These are phyloP conservation scores for Talaromyces funiculosus DNA, from an alignment of 2,329 filamentous ascomycete genomes.

Conservation along the genomic window DNA sequence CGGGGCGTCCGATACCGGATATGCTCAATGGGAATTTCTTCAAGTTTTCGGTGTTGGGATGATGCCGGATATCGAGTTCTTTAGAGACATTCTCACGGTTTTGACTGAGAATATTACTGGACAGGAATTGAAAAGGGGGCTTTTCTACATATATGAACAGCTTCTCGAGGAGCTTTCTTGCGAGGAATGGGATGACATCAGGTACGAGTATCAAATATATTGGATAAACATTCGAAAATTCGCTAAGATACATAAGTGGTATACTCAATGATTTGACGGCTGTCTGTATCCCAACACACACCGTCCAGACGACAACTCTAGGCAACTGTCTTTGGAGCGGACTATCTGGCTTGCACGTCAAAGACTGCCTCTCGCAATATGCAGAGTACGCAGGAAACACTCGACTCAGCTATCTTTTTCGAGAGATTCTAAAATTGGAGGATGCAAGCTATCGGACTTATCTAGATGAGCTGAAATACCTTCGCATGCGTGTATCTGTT, in stretches of 20 bases:
- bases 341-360: background rate
- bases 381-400: background rate
- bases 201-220: background rate
- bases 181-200: background rate
- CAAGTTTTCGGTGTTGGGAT: background rate
- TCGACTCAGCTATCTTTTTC: background rate
- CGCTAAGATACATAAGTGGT: background rate
- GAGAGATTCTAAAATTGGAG: background rate
- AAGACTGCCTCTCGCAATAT: background rate
- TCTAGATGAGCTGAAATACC: background rate
- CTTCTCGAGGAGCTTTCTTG: background rate
- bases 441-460: background rate
- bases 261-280: background rate
- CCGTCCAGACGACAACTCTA: background rate
- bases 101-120: background rate
- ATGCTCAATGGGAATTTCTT: conserved; percentile 1
- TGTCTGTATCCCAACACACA: background rate
- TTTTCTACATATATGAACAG: background rate
- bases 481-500: background rate
- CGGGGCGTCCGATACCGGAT: background rate
- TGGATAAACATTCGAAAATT: background rate
- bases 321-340: background rate
- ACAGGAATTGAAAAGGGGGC: background rate
- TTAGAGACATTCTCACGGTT: background rate
- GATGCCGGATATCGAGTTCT: background rate